A percentile compares a stretch with the other conserved stretches of the same genome.
Conservation (phyloP, 257 asterid species). For the Eucommia ulmoides region DNA sequence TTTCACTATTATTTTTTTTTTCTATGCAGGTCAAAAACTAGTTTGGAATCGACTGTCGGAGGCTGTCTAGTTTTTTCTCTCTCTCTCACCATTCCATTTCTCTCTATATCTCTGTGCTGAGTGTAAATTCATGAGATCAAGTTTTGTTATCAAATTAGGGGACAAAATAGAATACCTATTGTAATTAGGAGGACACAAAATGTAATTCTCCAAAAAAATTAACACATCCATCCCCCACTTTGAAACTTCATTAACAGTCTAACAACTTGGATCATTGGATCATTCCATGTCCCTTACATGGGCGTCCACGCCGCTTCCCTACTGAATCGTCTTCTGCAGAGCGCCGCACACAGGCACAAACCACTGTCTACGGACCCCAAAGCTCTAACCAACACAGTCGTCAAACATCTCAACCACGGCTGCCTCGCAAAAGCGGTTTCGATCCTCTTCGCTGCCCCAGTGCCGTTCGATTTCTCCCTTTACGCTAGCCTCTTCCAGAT, state of each 20-base stretch:
- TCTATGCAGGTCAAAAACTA: no score
- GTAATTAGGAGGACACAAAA: no score
- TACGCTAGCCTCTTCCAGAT: conserved; percentile 53
- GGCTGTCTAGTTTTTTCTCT: no score
- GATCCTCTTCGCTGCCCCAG: conserved; percentile 40
- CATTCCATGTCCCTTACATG: not conserved
- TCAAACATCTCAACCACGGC: conserved; percentile 42
- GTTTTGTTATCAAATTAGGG: no score
- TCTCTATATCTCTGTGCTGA: no score
- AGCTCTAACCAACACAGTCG: conserved; percentile 32
- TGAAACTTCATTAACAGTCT: no score
- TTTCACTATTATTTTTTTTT: no score
- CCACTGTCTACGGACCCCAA: conserved; percentile 12
- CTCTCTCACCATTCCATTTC: no score
- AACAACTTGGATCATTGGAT: not conserved
- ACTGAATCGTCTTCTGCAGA: conserved; percentile 15
- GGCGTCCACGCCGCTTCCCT: conserved; percentile 24
- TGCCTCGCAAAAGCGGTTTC: conserved; percentile 53
- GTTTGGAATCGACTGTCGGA: no score
- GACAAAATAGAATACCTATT: no score
- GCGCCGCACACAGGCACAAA: conserved; percentile 10
- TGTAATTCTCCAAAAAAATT: not conserved
- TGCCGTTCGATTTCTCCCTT: conserved; percentile 32
- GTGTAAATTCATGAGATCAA: no score
- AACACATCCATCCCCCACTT: no score